Conservation (phyloP, 768 basidiomycete genomes). For the Vararia minispora region DNA sequence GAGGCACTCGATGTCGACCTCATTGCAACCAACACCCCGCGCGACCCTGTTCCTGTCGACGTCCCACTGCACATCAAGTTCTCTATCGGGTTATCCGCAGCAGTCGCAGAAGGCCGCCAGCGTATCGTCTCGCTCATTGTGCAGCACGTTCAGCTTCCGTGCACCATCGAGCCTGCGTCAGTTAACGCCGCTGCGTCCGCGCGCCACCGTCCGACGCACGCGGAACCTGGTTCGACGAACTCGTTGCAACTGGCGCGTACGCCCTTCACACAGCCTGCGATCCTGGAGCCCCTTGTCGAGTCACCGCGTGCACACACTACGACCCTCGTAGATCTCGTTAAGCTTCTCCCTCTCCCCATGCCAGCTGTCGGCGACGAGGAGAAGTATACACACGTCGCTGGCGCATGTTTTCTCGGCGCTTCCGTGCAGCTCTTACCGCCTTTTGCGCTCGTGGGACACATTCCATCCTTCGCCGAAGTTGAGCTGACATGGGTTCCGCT, state of each 20-base stretch:
- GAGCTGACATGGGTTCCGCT: conserved; percentile 51
- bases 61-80: conserved; percentile 51
- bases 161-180: conserved; percentile 10
- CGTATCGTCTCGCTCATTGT: conserved; percentile 44
- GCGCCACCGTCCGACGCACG: conserved; percentile 1
- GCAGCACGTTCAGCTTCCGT: conserved; percentile 48
- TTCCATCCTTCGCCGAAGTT: conserved; percentile 39
- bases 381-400: conserved; percentile 4
- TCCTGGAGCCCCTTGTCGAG: conserved; percentile 5
- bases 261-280: too few relatives aligned
- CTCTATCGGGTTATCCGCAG: conserved; percentile 38
- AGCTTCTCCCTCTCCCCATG: conserved; percentile 5
- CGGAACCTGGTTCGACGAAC: too few relatives aligned
- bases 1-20: conserved; percentile 48
- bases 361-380: conserved; percentile 8
- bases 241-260: too few relatives aligned
- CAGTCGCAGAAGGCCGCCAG: conserved; percentile 25
- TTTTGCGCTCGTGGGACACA: conserved; percentile 18
- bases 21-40: conserved; percentile 38
- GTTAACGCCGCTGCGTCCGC: conserved; percentile 3
- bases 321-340: not conserved
- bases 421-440: conserved; percentile 38
- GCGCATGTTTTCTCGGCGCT: conserved; percentile 29
- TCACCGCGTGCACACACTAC: conserved; percentile 6
- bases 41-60: conserved; percentile 34